Percentiles rank a stretch among this genome's conserved stretches.
phyloP scores from a whole-genome alignment of 257 asterid genomes.

The Plectranthus barbatus region DNA sequence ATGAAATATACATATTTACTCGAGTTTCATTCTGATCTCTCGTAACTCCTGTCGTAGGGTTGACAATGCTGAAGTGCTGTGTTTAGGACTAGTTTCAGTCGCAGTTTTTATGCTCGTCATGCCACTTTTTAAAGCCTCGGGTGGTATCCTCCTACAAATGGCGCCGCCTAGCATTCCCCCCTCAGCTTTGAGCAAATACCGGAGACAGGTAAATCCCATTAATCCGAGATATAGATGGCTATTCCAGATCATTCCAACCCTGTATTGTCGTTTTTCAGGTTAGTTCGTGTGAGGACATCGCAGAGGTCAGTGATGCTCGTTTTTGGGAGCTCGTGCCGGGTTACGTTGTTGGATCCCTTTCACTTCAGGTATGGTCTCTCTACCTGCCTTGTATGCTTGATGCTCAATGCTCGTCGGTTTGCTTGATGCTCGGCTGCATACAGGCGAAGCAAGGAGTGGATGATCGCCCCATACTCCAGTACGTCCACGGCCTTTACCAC shows the following conservation, averaged over 20 bases:
- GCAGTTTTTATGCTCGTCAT: constrained; percentile 80
- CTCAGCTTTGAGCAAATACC: constrained; percentile 83
- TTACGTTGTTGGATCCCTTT: constrained; percentile 73
- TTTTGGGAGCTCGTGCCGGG: constrained; percentile 96
- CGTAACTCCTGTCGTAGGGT: constrained; percentile 42
- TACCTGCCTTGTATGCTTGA: not conserved
- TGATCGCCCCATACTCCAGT: constrained; percentile 55
- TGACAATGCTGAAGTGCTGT: constrained; percentile 87
- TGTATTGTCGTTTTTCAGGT: constrained; percentile 29
- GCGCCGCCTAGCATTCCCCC: constrained; percentile 73
- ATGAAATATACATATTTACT: not conserved
- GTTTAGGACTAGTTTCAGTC: constrained; percentile 85
- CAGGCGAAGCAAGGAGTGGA: constrained; percentile 74
- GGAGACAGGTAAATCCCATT: constrained; percentile 61
- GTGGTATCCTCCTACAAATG: constrained; percentile 77
- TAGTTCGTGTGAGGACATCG: constrained; percentile 52
- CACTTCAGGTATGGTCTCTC: constrained; percentile 46
- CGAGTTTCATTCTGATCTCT: not conserved
- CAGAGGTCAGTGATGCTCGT: constrained; percentile 71
- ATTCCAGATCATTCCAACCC: no score
- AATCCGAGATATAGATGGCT: no score
- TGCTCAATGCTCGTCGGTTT: not conserved
- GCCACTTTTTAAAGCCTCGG: constrained; percentile 86
- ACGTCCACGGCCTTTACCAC: constrained; percentile 69
- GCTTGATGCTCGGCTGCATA: not conserved